Conservation (phyloP, 306 rosid genomes). For the Castanea crenata region DNA sequence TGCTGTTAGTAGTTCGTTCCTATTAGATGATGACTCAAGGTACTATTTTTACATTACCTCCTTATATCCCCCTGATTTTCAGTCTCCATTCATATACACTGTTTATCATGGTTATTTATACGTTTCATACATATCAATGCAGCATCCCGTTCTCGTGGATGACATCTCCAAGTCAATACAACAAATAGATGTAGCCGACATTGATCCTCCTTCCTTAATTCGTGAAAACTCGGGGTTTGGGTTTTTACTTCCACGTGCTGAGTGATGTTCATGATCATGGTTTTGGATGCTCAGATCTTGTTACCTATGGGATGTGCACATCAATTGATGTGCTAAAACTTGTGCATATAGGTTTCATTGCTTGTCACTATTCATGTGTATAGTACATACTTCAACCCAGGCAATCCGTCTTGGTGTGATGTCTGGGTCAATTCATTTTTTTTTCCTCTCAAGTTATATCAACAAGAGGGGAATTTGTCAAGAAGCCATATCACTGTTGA, state of each 20-base stretch:
- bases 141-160: constrained; percentile 97
- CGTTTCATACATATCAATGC: constrained; percentile 30
- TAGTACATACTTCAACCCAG: constrained; percentile 53
- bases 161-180: constrained; percentile 96
- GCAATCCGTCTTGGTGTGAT: constrained; percentile 61
- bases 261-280: constrained; percentile 38
- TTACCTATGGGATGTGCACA: constrained; percentile 33
- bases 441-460: constrained; percentile 68
- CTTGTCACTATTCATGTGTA: constrained; percentile 47
- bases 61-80: not conserved
- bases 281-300: constrained; percentile 16
- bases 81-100: not conserved
- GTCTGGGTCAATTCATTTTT: constrained; percentile 58
- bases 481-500: constrained; percentile 51
- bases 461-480: constrained; percentile 61
- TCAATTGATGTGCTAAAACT: constrained; percentile 47
- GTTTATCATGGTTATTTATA: constrained; percentile 8
- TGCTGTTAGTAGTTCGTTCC: constrained; percentile 96
- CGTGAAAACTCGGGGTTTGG: constrained; percentile 97
- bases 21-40: constrained; percentile 98
- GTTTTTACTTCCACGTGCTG: constrained; percentile 85
- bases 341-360: constrained; percentile 64
- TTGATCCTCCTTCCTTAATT: constrained; percentile 96
- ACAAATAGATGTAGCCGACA: constrained; percentile 80
- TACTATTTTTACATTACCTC: constrained; percentile 24